Base-by-base conservation (phyloP, 2,329 filamentous ascomycete species). In the Sporothrix luriei region DNA sequence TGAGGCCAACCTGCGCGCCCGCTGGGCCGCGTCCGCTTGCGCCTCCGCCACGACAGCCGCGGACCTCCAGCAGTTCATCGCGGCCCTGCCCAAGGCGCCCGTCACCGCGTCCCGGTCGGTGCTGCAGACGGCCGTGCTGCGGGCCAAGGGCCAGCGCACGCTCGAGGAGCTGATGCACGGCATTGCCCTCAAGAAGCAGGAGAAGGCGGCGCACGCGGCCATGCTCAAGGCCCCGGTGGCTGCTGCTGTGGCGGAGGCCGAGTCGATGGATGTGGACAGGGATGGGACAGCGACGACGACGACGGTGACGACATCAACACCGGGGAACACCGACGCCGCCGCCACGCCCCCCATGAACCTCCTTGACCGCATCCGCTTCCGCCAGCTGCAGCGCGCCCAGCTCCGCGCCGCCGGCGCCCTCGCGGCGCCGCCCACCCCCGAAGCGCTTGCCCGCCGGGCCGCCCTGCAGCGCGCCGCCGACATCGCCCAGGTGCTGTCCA, bases 361-460 rank as follows among this genome's bases (percentile, higher is more conserved):
- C 29, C 83, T 95, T 70, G 91, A 94, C 77, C 89, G 91, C 64
- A 86, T 96, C 73, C 89, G 90, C 72, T 83, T 85, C 68, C 94
- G 94, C 81, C 87, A 91, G 74, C 78, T 84, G 73, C 82, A 85
- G 77, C 72, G 73, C 0, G 38, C 70, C 10, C 77, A 85, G 77
- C 75, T 81, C 72, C 76, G 82, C 73, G 71, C 84, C 74, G 72
- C 78, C 76, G 73, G 80, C 71, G 66, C 80, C 71, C 70, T 82
- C 70, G 74, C 78, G 0, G 84, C 84, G 0, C 82, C 84, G 0
- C 80, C 84, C 0, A 71, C 73, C 9, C 68, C 71, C 13, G 84
- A 82, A 21, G 84, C 88, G 74, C 79, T 91, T 3, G 74, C 85
- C 72, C 88, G 89, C 14, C 84, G 83, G 16, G 85, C 87, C 3